A percentile compares a stretch with the other conserved stretches of the same genome.
Evolutionary conservation across 768 basidiomycete species (phyloP).

Genomic region (Cystobasidium ongulense): DNA sequence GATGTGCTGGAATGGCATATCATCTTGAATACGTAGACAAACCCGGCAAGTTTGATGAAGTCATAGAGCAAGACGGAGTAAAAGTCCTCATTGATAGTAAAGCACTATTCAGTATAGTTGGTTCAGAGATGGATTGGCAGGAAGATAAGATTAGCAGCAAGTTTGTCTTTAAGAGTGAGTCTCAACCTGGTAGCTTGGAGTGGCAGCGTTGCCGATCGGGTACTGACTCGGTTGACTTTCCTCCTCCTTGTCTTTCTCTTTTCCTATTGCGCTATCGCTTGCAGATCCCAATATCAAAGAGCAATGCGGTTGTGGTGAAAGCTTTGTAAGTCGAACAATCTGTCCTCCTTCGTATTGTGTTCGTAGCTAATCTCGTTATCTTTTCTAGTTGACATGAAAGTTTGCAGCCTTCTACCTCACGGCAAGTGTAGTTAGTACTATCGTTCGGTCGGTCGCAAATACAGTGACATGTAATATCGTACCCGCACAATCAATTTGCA

Average conservation of each 20-base stretch:
- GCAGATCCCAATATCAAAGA: constrained; percentile 79
- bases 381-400: neutral
- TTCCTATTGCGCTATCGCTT: constrained; percentile 54
- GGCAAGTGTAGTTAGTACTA: no score
- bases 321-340: neutral
- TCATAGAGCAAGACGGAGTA: constrained; percentile 91
- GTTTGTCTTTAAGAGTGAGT: constrained; percentile 46
- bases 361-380: neutral
- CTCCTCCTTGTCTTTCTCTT: constrained; percentile 70
- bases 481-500: no score
- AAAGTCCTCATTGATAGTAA: constrained; percentile 79
- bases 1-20: constrained; percentile 83
- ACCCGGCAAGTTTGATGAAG: constrained; percentile 85
- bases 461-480: no score
- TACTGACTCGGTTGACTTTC: constrained; percentile 50
- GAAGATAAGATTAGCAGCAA: constrained; percentile 72
- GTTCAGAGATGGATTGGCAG: constrained; percentile 98
- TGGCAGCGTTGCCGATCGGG: no score
- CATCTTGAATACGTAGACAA: constrained; percentile 91
- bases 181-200: neutral
- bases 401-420: neutral
- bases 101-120: constrained; percentile 94
- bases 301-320: constrained; percentile 58
- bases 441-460: no score
- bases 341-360: neutral